Conservation (phyloP, 2,329 filamentous ascomycete species). For the Ceratocystis diversiconidia region DNA sequence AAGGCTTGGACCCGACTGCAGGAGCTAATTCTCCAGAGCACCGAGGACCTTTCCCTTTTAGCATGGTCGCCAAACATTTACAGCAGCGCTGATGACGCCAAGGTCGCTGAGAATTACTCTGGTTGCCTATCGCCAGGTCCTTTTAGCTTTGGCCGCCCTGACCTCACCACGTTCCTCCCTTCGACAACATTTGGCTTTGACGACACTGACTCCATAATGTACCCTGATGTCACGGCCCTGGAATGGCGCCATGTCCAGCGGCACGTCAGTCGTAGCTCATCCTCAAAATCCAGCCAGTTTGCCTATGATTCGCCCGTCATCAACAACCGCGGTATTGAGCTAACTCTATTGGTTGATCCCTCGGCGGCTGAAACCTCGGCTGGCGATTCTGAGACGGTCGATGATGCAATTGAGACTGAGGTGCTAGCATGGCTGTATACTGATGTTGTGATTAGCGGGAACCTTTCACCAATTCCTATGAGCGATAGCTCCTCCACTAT, state of each 20-base stretch:
- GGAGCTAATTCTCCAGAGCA: conserved; percentile 25
- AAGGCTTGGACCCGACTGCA: conserved; percentile 26
- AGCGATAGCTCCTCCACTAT: conserved; percentile 6
- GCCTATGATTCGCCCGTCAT: conserved; percentile 17
- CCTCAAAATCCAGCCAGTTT: conserved; percentile 16
- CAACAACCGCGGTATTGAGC: conserved; percentile 18
- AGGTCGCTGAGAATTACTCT: neutral
- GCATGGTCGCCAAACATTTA: conserved; percentile 20
- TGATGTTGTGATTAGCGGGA: conserved; percentile 16
- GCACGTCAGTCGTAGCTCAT: conserved; percentile 14
- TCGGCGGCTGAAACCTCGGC: conserved; percentile 8
- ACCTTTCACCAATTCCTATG: conserved; percentile 9
- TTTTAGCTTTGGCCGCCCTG: conserved; percentile 16
- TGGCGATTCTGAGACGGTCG: neutral
- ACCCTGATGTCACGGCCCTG: conserved; percentile 17
- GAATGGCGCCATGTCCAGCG: conserved; percentile 18
- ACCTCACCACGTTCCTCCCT: conserved; percentile 17
- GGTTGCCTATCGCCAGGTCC: conserved; percentile 16
- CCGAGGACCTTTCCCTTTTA: conserved; percentile 27
- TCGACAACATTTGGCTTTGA: conserved; percentile 19
- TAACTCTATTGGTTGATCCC: conserved; percentile 18
- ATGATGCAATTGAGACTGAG: conserved; percentile 14
- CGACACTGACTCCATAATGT: conserved; percentile 19
- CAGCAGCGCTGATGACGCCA: neutral
- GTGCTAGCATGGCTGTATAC: conserved; percentile 20